Base-by-base conservation (phyloP, 805 yeast genomes). In the Saccharomycopsis sp. region DNA sequence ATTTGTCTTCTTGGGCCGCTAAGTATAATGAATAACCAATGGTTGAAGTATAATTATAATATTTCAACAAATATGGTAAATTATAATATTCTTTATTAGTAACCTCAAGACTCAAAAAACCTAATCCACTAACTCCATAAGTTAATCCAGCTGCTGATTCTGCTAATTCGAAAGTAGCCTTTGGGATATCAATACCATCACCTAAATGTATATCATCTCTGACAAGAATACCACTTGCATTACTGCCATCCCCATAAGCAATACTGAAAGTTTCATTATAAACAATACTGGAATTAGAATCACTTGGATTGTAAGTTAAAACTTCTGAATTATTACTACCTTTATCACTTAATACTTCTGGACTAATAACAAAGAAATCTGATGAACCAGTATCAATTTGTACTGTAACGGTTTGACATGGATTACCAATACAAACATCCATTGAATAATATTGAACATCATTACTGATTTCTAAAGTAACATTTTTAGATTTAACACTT, bases 341-440 rank as follows among this genome's bases (percentile, higher is more conserved):
- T 18, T 34, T 18, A 27, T 20, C 21, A 12, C 32, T 27, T 14
- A 2, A n/a, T n/a, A 29, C 18, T 10, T 23, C 29, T 9, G 40
- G 10, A 19, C 30, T 21, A 31, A 29, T 29, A 2, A 43, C 21
- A 44, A 44, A 43, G 14, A 43, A 17, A 18, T 43, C 47, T 25
- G 44, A 31, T 2, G 45, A 41, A 18, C 47, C 47, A 4, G 47
- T 40, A 30, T 43, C 47, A 21, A 43, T 37, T 29, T 35, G 40
- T 12, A 43, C 34, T 25, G 31, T 14, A 8, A 40, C 31, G 5
- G 13, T 5, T 20, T 40, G 40, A 30, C 44, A 43, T 20, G 41
- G 41, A 18, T 30, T 30, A 20, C 45, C 47, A 15, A 36, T 12
- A 25, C 40, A 41, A 19, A 43, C 25, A 8, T 21, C 21, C 3